These are phyloP conservation scores for Porogramme epimiltina DNA, from an alignment of 1,284 basidiomycete genomes.

Conservation along the genomic window DNA sequence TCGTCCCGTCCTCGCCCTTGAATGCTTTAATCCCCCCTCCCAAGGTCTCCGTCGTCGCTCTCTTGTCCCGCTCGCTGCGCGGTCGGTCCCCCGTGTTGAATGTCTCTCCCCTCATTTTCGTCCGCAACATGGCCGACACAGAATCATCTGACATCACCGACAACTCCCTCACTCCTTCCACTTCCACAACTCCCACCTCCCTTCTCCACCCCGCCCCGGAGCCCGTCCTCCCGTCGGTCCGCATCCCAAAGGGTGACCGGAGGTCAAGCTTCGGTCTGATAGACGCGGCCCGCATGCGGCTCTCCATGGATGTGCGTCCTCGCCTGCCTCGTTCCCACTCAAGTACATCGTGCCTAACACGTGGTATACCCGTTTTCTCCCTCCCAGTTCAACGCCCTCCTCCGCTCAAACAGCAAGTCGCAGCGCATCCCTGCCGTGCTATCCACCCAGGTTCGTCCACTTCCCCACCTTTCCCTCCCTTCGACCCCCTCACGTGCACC, in stretches of 20 bases:
- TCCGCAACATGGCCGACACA: conserved; percentile 21
- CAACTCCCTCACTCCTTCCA: conserved; percentile 29
- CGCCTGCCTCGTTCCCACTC: conserved; percentile 26
- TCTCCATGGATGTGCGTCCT: conserved; percentile 35
- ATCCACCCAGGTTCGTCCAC: conserved; percentile 27
- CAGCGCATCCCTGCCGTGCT: conserved; percentile 22
- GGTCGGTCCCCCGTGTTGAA: conserved; percentile 13
- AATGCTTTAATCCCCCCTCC: too few species aligned
- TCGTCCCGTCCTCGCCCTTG: not conserved
- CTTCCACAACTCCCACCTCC: conserved; percentile 26
- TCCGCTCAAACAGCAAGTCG: conserved; percentile 33
- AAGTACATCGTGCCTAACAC: conserved; percentile 38
- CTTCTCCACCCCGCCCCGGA: conserved; percentile 25
- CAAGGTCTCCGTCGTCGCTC: not conserved
- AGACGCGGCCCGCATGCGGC: conserved; percentile 35
- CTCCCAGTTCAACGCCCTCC: conserved; percentile 34
- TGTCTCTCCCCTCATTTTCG: conserved; percentile 20
- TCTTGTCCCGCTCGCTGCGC: conserved; percentile 10
- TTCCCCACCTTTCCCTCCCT: not conserved
- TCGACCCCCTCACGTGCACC: conserved; percentile 12
- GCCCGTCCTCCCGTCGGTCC: conserved; percentile 22
- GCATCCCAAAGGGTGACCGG: conserved; percentile 22
- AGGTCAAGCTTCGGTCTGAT: conserved; percentile 34
- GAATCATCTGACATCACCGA: conserved; percentile 27
- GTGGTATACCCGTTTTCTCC: conserved; percentile 33